Conservation (phyloP, 1,284 basidiomycete species). For the Marasmius tenuissimus region DNA sequence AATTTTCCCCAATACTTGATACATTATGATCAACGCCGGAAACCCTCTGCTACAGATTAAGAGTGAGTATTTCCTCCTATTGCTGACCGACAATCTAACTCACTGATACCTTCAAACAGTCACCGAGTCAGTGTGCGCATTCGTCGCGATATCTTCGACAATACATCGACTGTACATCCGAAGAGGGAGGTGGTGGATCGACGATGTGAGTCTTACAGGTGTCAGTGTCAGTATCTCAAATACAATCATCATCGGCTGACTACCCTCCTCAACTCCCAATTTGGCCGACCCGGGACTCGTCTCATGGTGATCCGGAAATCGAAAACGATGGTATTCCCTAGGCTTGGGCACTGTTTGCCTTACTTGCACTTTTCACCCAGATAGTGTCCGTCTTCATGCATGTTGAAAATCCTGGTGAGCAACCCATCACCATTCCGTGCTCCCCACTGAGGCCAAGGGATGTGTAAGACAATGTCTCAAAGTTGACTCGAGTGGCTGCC, state of each 20-base stretch:
- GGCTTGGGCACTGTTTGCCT: conserved; percentile 25
- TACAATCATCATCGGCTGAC: too few species aligned
- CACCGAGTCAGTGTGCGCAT: conserved; percentile 22
- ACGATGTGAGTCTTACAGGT: conserved; percentile 29
- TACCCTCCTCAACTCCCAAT: not conserved
- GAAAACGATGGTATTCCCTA: conserved; percentile 4
- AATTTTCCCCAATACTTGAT: too few species aligned
- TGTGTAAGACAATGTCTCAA: conserved; percentile 7
- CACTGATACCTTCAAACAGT: too few species aligned
- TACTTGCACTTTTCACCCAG: conserved; percentile 24
- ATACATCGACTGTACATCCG: conserved; percentile 33
- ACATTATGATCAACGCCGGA: too few species aligned
- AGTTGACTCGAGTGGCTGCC: conserved; percentile 28
- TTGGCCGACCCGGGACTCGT: too few species aligned
- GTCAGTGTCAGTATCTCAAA: too few species aligned
- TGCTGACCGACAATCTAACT: too few species aligned
- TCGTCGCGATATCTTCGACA: conserved; percentile 36
- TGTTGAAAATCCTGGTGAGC: conserved; percentile 23
- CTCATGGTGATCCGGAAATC: not conserved
- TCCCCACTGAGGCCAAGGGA: conserved; percentile 8
- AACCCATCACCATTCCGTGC: conserved; percentile 1
- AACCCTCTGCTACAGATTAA: too few species aligned
- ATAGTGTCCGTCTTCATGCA: conserved; percentile 32
- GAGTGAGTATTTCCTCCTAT: too few species aligned
- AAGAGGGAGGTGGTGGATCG: conserved; percentile 33